Base-by-base conservation (phyloP, 108 stramenopile species). In the Fistulifera pelliculosa region DNA sequence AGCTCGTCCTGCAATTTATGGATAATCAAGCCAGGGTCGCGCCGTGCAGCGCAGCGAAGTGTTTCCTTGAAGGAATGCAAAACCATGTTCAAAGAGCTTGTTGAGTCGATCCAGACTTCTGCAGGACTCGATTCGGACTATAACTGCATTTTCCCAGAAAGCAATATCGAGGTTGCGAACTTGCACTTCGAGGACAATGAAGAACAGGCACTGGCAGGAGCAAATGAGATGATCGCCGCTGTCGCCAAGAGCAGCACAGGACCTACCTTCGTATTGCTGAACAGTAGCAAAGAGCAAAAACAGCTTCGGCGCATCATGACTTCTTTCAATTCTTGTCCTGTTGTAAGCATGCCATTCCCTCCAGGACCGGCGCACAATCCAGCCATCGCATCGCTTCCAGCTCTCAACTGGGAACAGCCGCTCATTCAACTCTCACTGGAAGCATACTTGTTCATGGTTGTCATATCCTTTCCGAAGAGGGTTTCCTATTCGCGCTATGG, bases 371-470 rank as follows among this genome's bases (percentile, higher is more conserved):
- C 76, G 14, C 89, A 90, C 61, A 86, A 86, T 57, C 83, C 90
- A 38, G 77, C 72, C 10, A 83, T 70, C 25, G 69, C 81, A 2
- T 61, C 73, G 12, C 83, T 93, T 38, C 95, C 94, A 14, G 65
- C 95, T 19, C 60, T 97, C 21, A 85, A 92, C 55, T 97, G 96
- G 97, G 93, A 94, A 61, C 71, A 78, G 38, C 80, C 77, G n/a
- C 87, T 84, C 11, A 76, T 88, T 18, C 87, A 94, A 53, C 54
- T 88, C 13, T 74, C 71, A 38, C 52, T 90, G 18, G 81, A 88
- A 61, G 75, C 81, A 18, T 95, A 81, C 60, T 62, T 93, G 38
- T 75, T 85, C 64, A 79, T 75, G 80, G 64, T 62, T 23, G 80
- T 91, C 48, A 75, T 81, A 1, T 94, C 94, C 23, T 95, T 85